Evolutionary conservation across 1,284 basidiomycete genomes (phyloP), one percentile per base, ranked within the genome.

Genomic region (Neolentinus lepideus): DNA sequence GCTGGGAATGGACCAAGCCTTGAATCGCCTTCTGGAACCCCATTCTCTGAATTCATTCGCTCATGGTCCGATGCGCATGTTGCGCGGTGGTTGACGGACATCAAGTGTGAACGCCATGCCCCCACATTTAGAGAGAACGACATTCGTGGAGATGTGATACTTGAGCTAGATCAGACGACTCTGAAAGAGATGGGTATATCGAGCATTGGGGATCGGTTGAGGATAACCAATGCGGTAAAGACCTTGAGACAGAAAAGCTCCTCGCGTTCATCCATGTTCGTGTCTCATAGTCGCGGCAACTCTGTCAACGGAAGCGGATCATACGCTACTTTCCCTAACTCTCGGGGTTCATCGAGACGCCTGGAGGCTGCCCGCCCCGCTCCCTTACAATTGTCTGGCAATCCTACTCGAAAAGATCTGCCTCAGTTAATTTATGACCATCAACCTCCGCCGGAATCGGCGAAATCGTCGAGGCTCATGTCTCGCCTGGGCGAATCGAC

Each of bases 121-220:
- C 67, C 76, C 2, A 76, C 80, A 0, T 98, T 98, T 73, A 81
- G 78, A 52, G 76, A 78, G 3, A 90, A 94, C 72, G 93, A 97
- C 67, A 94, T 98, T 61, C 76, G 91, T 47, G 93, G 94, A 9
- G 87, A 90, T 66, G 85, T 97, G 35, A 70, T 98, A 6, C 77
- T 97, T 53, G 94, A 98, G 63, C 74, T 98, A 36, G 94, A 97
- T 65, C 90, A 93, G 70, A 70, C 76, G 3, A 88, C 84, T 1
- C 71, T 98, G 48, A 92, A 88, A 68, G 94, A 97, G 71, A 90
- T 97, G 81, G 90, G 90, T 27, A 82, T 98, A 27, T 66, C 76
- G 48, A 93, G 88, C 69, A 87, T 98, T 45, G 95, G 95, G 3
- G 94, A 98, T 68, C 75, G 93, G 53, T 84, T 97, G 16, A 83